Percentiles rank a stretch among this genome's conserved stretches.
Evolutionary conservation across 208 protist genomes (phyloP).

Genomic region (Crithidia thermophila): DNA sequence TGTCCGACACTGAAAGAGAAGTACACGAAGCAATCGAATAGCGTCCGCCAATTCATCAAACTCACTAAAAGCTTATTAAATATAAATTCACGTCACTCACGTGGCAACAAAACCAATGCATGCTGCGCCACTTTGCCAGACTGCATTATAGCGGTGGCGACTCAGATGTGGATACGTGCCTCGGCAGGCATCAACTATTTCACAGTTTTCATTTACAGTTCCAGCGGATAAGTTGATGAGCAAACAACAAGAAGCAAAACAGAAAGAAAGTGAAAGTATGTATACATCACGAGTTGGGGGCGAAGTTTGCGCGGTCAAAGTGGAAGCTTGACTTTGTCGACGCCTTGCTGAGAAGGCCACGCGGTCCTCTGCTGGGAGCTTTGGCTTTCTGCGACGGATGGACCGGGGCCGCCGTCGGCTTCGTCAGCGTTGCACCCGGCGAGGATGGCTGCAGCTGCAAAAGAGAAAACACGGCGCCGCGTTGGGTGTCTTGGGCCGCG

Average conservation of each 20-base stretch:
- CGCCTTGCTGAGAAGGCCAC: neutral
- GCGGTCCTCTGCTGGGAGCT: neutral
- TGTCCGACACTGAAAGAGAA: too few species aligned
- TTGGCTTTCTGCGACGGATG: neutral
- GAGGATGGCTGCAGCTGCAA: conserved; percentile 9
- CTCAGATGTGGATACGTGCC: too few species aligned
- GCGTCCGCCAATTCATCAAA: too few species aligned
- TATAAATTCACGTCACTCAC: too few species aligned
- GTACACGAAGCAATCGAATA: too few species aligned
- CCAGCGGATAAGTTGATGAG: neutral
- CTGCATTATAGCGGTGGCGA: too few species aligned
- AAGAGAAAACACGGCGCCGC: conserved; percentile 27
- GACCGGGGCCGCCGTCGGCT: neutral
- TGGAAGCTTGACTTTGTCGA: conserved; percentile 29
- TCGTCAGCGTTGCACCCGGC: conserved; percentile 2
- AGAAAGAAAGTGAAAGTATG: conserved; percentile 5
- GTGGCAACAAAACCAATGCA: too few species aligned
- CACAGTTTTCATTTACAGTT: too few species aligned
- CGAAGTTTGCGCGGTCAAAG: conserved; percentile 35
- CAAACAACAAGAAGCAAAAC: neutral
- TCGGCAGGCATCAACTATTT: too few species aligned
- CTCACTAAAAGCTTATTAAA: too few species aligned
- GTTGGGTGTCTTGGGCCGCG: neutral
- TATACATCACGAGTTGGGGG: conserved; percentile 4
- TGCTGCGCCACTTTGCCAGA: too few species aligned